phyloP scores from a whole-genome alignment of 331 rosid species.

The Prunus yedoensis region DNA sequence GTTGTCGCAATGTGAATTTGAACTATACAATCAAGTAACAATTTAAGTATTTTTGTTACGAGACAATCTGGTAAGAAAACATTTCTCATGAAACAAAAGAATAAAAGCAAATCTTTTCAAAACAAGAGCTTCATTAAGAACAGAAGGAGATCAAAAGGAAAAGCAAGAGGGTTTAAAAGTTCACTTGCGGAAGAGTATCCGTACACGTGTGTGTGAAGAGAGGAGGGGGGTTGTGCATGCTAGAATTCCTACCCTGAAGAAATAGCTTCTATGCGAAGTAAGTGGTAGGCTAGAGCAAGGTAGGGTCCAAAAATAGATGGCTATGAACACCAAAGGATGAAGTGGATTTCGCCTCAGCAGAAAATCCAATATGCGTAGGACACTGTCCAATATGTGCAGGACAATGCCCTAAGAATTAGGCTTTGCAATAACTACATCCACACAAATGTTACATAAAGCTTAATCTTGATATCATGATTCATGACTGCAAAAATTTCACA shows the following conservation, averaged over 20 bases:
- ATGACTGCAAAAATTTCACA: background rate
- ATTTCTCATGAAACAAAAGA: background rate
- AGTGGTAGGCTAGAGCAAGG: background rate
- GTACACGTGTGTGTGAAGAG: background rate
- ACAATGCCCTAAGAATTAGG: slow-evolving; percentile 5
- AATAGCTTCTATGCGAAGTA: background rate
- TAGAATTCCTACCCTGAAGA: background rate
- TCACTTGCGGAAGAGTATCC: background rate
- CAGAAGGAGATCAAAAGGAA: background rate
- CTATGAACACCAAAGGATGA: background rate
- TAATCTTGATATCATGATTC: background rate
- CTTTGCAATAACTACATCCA: background rate
- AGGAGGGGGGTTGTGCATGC: background rate
- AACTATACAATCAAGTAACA: too few species aligned
- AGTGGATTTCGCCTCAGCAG: slow-evolving; percentile 10
- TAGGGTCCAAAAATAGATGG: slow-evolving; percentile 12
- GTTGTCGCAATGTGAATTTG: too few species aligned
- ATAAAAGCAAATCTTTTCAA: background rate
- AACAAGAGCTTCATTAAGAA: slow-evolving; percentile 2
- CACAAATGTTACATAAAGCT: background rate
- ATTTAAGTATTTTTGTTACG: too few species aligned
- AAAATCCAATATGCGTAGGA: slow-evolving; percentile 2
- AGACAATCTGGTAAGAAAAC: too few species aligned
- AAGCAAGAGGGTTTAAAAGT: background rate
- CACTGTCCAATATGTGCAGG: background rate